Conservation (phyloP, 768 basidiomycete species). For the Inosperma sp. region DNA sequence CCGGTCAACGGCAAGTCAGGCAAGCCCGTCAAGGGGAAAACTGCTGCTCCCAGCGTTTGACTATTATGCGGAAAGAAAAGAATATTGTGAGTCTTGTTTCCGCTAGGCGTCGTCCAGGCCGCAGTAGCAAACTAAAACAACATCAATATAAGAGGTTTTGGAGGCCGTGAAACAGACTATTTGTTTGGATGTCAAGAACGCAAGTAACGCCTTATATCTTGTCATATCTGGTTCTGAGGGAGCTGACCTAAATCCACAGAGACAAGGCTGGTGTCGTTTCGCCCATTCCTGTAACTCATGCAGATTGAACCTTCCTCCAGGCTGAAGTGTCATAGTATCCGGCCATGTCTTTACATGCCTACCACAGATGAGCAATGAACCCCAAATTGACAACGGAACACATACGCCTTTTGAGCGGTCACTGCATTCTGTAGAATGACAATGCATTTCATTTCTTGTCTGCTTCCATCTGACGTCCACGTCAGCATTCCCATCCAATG, state of each 20-base stretch:
- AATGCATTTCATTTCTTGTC: conserved; percentile 42
- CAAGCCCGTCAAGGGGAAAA: conserved; percentile 49
- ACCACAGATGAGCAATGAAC: not conserved
- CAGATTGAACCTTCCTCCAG: conserved; percentile 39
- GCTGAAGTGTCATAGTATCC: conserved; percentile 33
- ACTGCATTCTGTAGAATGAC: conserved; percentile 23
- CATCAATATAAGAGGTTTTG: not conserved
- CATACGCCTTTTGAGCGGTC: conserved; percentile 28
- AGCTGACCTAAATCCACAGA: conserved; percentile 40
- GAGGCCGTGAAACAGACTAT: conserved; percentile 42
- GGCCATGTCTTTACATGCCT: conserved; percentile 59
- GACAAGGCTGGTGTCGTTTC: conserved; percentile 32
- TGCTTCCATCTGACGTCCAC: conserved; percentile 37
- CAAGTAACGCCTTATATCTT: conserved; percentile 40
- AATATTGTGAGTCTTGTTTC: conserved; percentile 40
- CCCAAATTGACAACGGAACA: not conserved
- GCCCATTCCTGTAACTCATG: conserved; percentile 47
- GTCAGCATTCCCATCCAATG: conserved; percentile 49
- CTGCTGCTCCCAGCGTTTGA: conserved; percentile 38
- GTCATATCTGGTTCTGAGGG: conserved; percentile 37
- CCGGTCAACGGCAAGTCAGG: conserved; percentile 43
- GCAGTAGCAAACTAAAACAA: conserved; percentile 45
- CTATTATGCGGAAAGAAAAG: conserved; percentile 41
- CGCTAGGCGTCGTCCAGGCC: conserved; percentile 45
- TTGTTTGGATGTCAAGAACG: conserved; percentile 39